A percentile compares a stretch with the other conserved stretches of the same genome.
Evolutionary conservation across 1,139 yeast genomes (phyloP).

Genomic region (Kodamaea arcana): DNA sequence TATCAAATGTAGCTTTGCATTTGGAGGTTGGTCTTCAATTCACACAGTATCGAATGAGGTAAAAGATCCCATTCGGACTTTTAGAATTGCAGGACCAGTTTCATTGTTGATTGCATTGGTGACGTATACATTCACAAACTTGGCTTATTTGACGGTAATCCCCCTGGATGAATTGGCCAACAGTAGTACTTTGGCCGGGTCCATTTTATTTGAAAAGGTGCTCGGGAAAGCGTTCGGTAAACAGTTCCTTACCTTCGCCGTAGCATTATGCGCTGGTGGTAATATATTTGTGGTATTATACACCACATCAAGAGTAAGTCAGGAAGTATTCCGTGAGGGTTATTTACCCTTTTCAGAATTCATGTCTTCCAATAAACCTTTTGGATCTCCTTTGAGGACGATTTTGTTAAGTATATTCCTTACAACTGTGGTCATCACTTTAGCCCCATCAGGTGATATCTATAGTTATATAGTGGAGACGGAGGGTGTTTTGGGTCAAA

Average conservation of each 20-base stretch:
- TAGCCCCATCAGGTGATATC: constrained; percentile 76
- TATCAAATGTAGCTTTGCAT: constrained; percentile 56
- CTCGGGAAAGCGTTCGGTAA: constrained; percentile 52
- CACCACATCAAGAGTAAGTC: constrained; percentile 57
- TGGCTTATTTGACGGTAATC: constrained; percentile 54
- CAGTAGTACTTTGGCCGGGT: constrained; percentile 58
- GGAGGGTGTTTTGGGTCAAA: constrained; percentile 65
- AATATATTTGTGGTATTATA: constrained; percentile 61
- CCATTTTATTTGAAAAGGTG: constrained; percentile 52
- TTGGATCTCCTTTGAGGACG: constrained; percentile 53
- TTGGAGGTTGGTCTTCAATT: constrained; percentile 62
- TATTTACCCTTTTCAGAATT: constrained; percentile 49
- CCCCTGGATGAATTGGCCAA: constrained; percentile 49
- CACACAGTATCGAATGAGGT: constrained; percentile 62
- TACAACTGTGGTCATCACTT: constrained; percentile 43
- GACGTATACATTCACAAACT: constrained; percentile 51
- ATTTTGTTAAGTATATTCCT: constrained; percentile 33
- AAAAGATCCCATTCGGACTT: constrained; percentile 52
- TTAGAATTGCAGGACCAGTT: constrained; percentile 58
- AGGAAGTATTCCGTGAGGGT: constrained; percentile 63
- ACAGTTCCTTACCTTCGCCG: constrained; percentile 49
- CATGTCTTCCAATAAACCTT: constrained; percentile 56
- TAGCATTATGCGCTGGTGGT: constrained; percentile 59
- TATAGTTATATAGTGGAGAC: constrained; percentile 71
- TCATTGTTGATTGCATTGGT: constrained; percentile 46